These are phyloP conservation scores for Gossypium laxum DNA, from an alignment of 441 rosid species.

Conservation along the genomic window DNA sequence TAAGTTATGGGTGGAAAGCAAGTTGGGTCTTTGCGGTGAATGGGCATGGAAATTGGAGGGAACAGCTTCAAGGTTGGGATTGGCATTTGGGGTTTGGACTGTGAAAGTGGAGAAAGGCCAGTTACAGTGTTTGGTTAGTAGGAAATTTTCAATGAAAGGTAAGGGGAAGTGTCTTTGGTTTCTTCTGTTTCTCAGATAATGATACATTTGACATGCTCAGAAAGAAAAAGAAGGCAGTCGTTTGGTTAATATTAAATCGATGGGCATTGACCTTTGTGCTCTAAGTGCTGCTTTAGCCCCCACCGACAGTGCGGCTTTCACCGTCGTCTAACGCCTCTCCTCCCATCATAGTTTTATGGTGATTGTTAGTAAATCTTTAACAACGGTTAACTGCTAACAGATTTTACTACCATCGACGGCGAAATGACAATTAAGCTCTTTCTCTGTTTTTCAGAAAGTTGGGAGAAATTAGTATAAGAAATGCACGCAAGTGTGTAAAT, in stretches of 20 bases:
- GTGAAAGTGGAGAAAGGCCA: constrained; percentile 16
- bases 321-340: background rate
- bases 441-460: background rate
- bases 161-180: background rate
- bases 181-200: constrained; percentile 3
- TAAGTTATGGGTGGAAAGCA: constrained; percentile 17
- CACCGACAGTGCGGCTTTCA: no score
- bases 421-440: background rate
- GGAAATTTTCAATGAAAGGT: constrained; percentile 12
- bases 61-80: constrained; percentile 10
- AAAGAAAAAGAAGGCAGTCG: background rate
- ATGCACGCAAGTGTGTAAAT: no score
- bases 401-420: background rate
- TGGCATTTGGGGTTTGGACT: constrained; percentile 18
- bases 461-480: background rate
- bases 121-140: constrained; percentile 14
- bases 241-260: background rate
- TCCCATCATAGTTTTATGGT: background rate
- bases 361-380: background rate
- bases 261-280: background rate
- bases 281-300: background rate
- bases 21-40: constrained; percentile 7
- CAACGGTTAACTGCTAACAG: background rate
- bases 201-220: constrained; percentile 12
- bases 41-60: constrained; percentile 16